Evolutionary conservation across 108 stramenopile species (phyloP).

Genomic region (Aurantiochytrium sp.): DNA sequence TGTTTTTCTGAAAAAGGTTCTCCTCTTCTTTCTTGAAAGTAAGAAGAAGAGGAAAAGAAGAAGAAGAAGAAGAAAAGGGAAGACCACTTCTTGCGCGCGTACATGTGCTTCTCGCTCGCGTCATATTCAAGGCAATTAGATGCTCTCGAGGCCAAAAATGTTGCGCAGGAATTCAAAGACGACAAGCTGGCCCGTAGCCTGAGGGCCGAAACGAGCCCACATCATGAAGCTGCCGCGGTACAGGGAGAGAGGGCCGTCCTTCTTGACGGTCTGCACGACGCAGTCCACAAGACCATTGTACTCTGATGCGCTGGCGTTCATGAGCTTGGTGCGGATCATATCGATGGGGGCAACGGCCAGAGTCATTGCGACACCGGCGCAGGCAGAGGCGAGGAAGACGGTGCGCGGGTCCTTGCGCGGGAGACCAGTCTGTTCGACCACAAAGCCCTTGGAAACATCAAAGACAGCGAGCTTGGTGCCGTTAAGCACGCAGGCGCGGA

Average conservation of each 20-base stretch:
- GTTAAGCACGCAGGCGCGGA: constrained; percentile 78
- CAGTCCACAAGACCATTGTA: constrained; percentile 9
- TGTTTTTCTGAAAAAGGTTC: too few relatives aligned
- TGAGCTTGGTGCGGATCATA: not conserved
- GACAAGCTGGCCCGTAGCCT: not conserved
- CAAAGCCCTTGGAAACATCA: constrained; percentile 73
- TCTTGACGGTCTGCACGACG: not conserved
- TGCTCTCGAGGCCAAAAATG: constrained; percentile 19
- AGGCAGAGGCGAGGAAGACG: constrained; percentile 22
- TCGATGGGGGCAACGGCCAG: not conserved
- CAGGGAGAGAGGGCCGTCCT: not conserved
- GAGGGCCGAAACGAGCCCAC: constrained; percentile 8
- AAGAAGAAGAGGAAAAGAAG: too few relatives aligned
- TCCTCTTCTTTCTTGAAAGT: too few relatives aligned
- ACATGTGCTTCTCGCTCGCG: too few relatives aligned
- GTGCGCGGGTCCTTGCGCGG: constrained; percentile 61
- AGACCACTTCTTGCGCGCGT: too few relatives aligned
- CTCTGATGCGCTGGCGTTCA: not conserved
- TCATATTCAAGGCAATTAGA: not conserved
- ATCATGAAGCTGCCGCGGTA: constrained; percentile 1
- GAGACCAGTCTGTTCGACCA: constrained; percentile 60
- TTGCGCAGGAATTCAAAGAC: not conserved
- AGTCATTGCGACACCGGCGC: constrained; percentile 2
- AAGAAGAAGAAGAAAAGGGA: too few relatives aligned
- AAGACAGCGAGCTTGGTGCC: constrained; percentile 88